Percentiles rank a stretch among this genome's conserved stretches.
Conservation (phyloP, 169 alveolate genomes). For the Toxoplasma gondii region DNA sequence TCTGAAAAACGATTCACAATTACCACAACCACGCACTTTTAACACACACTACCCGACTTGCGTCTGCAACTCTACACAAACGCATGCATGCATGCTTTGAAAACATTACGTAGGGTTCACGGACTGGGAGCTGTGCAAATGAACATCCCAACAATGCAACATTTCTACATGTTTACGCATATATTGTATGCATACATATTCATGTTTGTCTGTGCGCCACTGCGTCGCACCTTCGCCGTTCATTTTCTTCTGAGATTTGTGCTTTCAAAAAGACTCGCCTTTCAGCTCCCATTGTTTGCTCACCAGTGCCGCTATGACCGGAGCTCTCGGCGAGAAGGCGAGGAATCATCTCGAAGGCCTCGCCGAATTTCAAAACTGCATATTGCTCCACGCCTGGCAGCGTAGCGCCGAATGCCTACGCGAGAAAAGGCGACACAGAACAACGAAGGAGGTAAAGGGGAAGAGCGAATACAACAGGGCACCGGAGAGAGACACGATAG, state of each 20-base stretch:
- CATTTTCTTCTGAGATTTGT: too few relatives aligned
- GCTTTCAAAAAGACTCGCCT: too few relatives aligned
- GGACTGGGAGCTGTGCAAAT: too few relatives aligned
- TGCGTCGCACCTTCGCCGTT: too few relatives aligned
- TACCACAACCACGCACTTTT: neutral
- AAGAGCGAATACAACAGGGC: neutral
- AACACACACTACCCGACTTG: too few relatives aligned
- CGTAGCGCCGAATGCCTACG: slow-evolving; percentile 60
- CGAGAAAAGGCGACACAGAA: neutral
- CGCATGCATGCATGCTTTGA: too few relatives aligned
- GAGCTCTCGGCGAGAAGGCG: slow-evolving; percentile 96
- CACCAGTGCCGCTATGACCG: slow-evolving; percentile 91
- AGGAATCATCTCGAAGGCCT: slow-evolving; percentile 96
- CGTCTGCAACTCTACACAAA: too few relatives aligned
- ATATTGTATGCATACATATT: too few relatives aligned
- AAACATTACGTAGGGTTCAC: too few relatives aligned
- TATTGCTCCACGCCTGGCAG: slow-evolving; percentile 86
- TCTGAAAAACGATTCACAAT: slow-evolving; percentile 53
- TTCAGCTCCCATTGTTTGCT: slow-evolving; percentile 57
- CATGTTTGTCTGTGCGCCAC: too few relatives aligned
- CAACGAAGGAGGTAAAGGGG: neutral
- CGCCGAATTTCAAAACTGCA: slow-evolving; percentile 97
- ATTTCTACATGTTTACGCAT: too few relatives aligned
- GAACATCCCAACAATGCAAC: too few relatives aligned
- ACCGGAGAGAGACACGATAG: neutral